These are phyloP conservation scores for Metarhizium album DNA, from an alignment of 2,329 filamentous ascomycete species.

Conservation along the genomic window DNA sequence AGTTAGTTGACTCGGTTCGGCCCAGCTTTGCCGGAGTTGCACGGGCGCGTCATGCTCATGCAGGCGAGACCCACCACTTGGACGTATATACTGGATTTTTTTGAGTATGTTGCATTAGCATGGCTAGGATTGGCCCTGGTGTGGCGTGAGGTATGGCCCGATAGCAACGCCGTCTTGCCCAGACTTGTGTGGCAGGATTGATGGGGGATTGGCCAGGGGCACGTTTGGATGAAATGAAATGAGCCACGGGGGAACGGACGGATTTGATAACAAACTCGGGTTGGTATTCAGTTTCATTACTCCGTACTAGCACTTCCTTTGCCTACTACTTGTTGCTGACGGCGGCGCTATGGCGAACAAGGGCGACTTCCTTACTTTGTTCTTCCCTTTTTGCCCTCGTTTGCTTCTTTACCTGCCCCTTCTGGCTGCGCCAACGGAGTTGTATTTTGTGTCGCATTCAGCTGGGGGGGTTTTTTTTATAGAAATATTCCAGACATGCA, in stretches of 20 bases:
- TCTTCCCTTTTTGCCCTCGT: too few species aligned
- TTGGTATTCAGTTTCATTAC: neutral
- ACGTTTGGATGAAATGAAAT: neutral
- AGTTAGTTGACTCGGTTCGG: neutral
- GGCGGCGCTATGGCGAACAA: neutral
- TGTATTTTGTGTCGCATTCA: neutral
- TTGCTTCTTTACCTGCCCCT: too few species aligned
- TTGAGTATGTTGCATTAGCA: neutral
- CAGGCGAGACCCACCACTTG: neutral
- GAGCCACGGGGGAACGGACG: neutral
- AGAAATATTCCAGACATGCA: neutral
- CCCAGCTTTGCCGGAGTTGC: neutral
- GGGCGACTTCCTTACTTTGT: too few species aligned
- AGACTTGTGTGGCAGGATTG: neutral
- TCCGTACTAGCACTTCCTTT: neutral
- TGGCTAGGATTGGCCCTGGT: neutral
- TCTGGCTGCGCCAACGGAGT: neutral
- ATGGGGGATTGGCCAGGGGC: neutral
- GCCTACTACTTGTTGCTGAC: neutral
- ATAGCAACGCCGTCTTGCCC: neutral
- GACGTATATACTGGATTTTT: neutral
- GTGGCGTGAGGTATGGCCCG: constrained; percentile 2
- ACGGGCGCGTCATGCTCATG: neutral
- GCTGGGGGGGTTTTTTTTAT: neutral
- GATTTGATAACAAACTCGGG: neutral